Percentiles rank a stretch among this genome's conserved stretches.
phyloP scores from a whole-genome alignment of 768 basidiomycete species.

The Bullera alba region DNA sequence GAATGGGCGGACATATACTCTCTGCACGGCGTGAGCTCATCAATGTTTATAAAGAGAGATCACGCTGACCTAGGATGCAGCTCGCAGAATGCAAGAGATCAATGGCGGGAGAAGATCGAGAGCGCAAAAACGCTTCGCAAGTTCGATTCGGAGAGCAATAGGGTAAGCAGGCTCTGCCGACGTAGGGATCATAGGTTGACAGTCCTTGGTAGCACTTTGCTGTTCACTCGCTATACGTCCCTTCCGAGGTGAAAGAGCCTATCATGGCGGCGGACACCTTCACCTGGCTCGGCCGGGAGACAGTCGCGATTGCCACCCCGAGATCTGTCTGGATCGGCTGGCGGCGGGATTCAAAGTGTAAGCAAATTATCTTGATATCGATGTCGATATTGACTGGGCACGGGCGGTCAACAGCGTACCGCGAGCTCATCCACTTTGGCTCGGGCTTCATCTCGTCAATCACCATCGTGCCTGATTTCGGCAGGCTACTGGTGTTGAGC shows the following conservation, averaged over 20 bases:
- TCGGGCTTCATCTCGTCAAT: constrained; percentile 19
- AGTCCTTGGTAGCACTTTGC: constrained; percentile 21
- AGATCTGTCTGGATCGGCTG: constrained; percentile 31
- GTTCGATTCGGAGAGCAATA: constrained; percentile 37
- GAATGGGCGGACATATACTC: constrained; percentile 27
- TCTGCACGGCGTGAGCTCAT: constrained; percentile 28
- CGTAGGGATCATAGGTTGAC: neutral
- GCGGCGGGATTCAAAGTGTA: constrained; percentile 20
- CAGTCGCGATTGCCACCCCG: constrained; percentile 24
- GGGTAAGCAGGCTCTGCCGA: constrained; percentile 13
- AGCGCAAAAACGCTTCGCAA: constrained; percentile 27
- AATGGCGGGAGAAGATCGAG: constrained; percentile 37
- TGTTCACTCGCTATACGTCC: constrained; percentile 20
- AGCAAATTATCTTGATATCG: neutral
- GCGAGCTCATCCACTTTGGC: constrained; percentile 24
- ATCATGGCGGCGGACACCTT: constrained; percentile 29
- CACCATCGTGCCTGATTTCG: constrained; percentile 31
- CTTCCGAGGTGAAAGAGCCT: constrained; percentile 17
- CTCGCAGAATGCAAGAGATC: constrained; percentile 11
- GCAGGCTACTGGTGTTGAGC: constrained; percentile 26
- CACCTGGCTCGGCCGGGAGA: constrained; percentile 28
- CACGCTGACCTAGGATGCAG: neutral
- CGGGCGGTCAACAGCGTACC: constrained; percentile 18
- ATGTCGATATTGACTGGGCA: neutral
- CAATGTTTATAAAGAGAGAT: neutral